These are phyloP conservation scores for Dunaliella primolecta DNA, from an alignment of 139 green algal species.

Conservation along the genomic window DNA sequence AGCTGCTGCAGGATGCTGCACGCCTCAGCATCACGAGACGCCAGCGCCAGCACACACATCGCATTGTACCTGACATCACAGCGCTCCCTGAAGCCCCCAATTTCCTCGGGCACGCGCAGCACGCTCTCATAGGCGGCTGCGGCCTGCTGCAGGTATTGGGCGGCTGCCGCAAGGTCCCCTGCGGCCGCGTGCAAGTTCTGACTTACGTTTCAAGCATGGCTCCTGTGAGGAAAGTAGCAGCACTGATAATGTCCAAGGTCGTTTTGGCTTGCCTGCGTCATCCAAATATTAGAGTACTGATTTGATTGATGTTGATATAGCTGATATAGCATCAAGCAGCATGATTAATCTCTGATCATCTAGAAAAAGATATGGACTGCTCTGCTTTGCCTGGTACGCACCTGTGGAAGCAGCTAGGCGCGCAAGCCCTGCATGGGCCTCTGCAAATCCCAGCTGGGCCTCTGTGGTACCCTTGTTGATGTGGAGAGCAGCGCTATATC, in stretches of 20 bases:
- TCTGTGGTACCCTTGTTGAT: constrained; percentile 48
- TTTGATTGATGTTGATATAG: too few species aligned
- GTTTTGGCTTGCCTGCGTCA: too few species aligned
- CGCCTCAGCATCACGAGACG: constrained; percentile 21
- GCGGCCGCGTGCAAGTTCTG: too few species aligned
- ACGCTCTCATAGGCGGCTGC: constrained; percentile 39
- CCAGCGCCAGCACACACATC: constrained; percentile 42
- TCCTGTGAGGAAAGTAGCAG: too few species aligned
- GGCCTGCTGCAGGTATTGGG: neutral
- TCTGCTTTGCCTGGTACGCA: too few species aligned
- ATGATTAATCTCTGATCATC: too few species aligned
- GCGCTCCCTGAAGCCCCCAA: constrained; percentile 41
- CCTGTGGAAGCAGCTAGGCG: constrained; percentile 8
- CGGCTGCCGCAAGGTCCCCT: neutral
- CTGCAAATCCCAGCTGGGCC: constrained; percentile 49
- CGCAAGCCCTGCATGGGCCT: constrained; percentile 29
- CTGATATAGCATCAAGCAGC: too few species aligned
- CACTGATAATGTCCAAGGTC: too few species aligned
- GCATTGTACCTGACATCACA: constrained; percentile 60
- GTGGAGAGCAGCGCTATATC: constrained; percentile 61
- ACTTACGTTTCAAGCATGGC: too few species aligned
- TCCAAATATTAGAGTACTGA: too few species aligned
- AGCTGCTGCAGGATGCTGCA: constrained; percentile 20
- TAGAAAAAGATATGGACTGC: too few species aligned
- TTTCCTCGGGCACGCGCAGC: constrained; percentile 26